Evolutionary conservation across 345 rosid species (phyloP), one percentile per base, ranked within the genome.

Genomic region (Bretschneidera sinensis): DNA sequence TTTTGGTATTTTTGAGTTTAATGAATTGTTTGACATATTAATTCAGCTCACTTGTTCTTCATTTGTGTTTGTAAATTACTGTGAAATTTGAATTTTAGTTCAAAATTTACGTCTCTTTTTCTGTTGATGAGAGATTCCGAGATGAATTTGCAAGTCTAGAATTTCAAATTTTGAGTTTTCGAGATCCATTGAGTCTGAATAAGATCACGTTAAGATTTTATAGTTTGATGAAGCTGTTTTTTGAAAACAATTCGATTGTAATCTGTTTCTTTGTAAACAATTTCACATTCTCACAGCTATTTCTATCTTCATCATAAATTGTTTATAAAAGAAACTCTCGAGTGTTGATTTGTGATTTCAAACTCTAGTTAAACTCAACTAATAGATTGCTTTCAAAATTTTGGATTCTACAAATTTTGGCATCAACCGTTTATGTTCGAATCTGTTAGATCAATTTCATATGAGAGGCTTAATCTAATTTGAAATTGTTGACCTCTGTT

Each of bases 41-140:
- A n/a, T n/a, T n/a, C n/a, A n/a, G n/a, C n/a, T n/a, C n/a, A n/a
- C n/a, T n/a, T n/a, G n/a, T n/a, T n/a, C n/a, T n/a, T n/a, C 54
- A 54, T 2, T 39, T 39, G 2, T 4, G 45, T 11, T 39, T 39
- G 15, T n/a, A 21, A 21, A 21, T 34, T 33, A 50, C 43, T 60
- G 19, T 61, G 24, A 47, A 24, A 8, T 39, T 51, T 60, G 56
- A 57, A 53, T 58, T 35, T 58, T 49, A 51, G 10, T 14, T 39
- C 45, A 11, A 11, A 39, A 39, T 5, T 14, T 1, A 14, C 15
- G 1, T 14, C 45, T 39, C 45, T n/a, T 14, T 5, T 5, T 39
- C 16, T 39, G 45, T 39, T 39, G 11, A 39, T 1, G 16, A 33
- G 65, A 50, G 33, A 17, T 24, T 45, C 51, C 24, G 2, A 19